Base-by-base conservation (phyloP, 805 yeast genomes). In the Nematodospora valgi region DNA sequence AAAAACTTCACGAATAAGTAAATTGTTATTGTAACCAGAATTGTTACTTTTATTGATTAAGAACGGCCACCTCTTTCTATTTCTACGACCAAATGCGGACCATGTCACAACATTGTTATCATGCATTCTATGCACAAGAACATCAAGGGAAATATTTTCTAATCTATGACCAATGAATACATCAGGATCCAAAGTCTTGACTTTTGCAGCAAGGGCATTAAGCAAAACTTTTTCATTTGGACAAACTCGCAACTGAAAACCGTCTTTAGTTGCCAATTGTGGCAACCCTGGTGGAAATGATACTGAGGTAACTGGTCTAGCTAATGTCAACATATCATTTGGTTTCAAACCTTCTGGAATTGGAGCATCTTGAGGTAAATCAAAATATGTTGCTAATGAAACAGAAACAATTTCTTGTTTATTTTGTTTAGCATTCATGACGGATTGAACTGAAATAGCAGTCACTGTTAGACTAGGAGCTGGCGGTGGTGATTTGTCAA, bases 351-450 rank as follows among this genome's bases (percentile, higher is more conserved):
- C 70, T 19, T 80, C 82, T 24, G 79, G 76, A 19, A 78, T 72
- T 6, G 95, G 83, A 0, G 84, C 68, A 58, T 89, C 96, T 47
- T 82, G 88, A 1, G 83, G 79, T 18, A 86, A 57, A 43, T 80
- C 70, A 35, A 72, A 72, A 61, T 73, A 89, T 4, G 86, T 72
- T 0, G 95, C 82, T 22, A 83, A 55, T 1, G 96, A 78, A 13
- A 91, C 81, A 2, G 95, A 78, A 2, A 86, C 89, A 27, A 93
- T 76, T 51, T 93, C 98, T 59, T 89, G 98, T 44, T 74, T 79
- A 49, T 86, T 82, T 37, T 71, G 78, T 45, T 74, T 73, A n/a
- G 74, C 58, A 49, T 87, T 85, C 79, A 88, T 74, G 36, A 81
- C 68, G 0, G 96, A 84, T 49, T 89, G 91, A 4, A 91, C 78